These are phyloP conservation scores for Talaromyces piceae DNA, from an alignment of 2,329 filamentous ascomycete genomes.

Conservation along the genomic window DNA sequence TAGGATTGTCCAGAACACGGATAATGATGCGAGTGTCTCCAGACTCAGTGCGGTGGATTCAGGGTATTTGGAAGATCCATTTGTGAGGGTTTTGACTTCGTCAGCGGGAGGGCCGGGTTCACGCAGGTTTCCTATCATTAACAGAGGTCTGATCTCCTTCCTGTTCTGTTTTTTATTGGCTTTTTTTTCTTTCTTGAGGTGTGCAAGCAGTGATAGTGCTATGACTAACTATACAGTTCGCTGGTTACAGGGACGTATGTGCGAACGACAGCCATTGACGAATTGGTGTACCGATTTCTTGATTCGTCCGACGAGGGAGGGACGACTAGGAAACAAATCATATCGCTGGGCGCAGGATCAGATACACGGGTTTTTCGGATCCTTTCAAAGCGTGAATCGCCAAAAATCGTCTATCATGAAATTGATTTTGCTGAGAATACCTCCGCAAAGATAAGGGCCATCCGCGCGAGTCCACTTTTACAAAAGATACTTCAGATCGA, in stretches of 20 bases:
- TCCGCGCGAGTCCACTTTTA: conserved; percentile 26
- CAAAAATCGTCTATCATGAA: conserved; percentile 71
- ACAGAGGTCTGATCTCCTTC: conserved; percentile 60
- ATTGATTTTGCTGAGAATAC: conserved; percentile 77
- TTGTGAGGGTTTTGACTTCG: conserved; percentile 62
- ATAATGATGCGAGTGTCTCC: conserved; percentile 83
- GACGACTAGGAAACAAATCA: conserved; percentile 55
- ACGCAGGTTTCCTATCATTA: conserved; percentile 81
- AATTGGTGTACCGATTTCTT: conserved; percentile 66
- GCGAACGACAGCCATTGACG: conserved; percentile 75
- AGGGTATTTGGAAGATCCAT: conserved; percentile 78
- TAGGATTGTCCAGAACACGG: conserved; percentile 74
- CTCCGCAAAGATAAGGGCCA: conserved; percentile 52
- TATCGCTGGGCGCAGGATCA: conserved; percentile 88
- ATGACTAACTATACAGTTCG: too few species aligned
- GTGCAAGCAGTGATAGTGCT: background rate
- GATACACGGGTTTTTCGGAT: conserved; percentile 83
- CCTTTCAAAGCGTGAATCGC: conserved; percentile 40
- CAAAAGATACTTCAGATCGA: conserved; percentile 24
- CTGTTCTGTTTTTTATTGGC: too few species aligned
- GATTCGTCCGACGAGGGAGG: conserved; percentile 26
- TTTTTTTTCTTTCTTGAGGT: too few species aligned
- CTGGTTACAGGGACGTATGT: conserved; percentile 92
- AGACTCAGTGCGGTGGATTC: conserved; percentile 79
- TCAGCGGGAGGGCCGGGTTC: conserved; percentile 31